Conservation (phyloP, 208 protist genomes). For the Trypanosoma cruzi region DNA sequence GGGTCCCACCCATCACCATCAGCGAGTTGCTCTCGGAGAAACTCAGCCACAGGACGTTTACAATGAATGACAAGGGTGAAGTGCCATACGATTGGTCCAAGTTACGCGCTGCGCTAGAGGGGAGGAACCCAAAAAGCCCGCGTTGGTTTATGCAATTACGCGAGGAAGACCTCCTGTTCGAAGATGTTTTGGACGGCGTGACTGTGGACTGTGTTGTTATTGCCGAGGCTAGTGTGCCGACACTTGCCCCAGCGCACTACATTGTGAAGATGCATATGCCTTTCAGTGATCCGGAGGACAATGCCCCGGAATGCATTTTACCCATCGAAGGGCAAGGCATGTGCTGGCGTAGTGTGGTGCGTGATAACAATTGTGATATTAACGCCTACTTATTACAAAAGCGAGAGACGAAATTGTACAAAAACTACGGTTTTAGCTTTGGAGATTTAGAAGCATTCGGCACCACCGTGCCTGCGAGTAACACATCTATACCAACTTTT, state of each 20-base stretch:
- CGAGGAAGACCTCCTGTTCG: slow-evolving; percentile 79
- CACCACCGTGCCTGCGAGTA: not conserved
- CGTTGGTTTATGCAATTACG: slow-evolving; percentile 90
- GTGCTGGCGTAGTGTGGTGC: slow-evolving; percentile 77
- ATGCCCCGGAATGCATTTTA: slow-evolving; percentile 85
- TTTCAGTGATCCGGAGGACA: slow-evolving; percentile 87
- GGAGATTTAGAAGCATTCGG: slow-evolving; percentile 4
- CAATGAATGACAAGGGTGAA: slow-evolving; percentile 27
- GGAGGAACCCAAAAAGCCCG: slow-evolving; percentile 53
- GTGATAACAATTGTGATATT: slow-evolving; percentile 68
- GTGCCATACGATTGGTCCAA: slow-evolving; percentile 70
- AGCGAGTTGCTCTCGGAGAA: slow-evolving; percentile 53
- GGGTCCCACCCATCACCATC: slow-evolving; percentile 44
- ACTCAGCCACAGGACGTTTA: slow-evolving; percentile 63
- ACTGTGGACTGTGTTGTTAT: slow-evolving; percentile 87
- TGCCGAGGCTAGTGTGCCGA: slow-evolving; percentile 67
- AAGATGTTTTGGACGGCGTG: slow-evolving; percentile 78
- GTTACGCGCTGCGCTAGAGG: slow-evolving; percentile 57
- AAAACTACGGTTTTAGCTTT: slow-evolving; percentile 30
- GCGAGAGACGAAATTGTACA: slow-evolving; percentile 12
- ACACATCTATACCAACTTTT: slow-evolving; percentile 1
- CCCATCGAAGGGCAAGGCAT: slow-evolving; percentile 67
- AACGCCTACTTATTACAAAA: slow-evolving; percentile 76
- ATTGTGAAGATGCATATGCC: slow-evolving; percentile 89
- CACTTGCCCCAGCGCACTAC: slow-evolving; percentile 77